phyloP scores from a whole-genome alignment of 1,284 basidiomycete genomes.

The Apiotrichum akiyoshidainum region DNA sequence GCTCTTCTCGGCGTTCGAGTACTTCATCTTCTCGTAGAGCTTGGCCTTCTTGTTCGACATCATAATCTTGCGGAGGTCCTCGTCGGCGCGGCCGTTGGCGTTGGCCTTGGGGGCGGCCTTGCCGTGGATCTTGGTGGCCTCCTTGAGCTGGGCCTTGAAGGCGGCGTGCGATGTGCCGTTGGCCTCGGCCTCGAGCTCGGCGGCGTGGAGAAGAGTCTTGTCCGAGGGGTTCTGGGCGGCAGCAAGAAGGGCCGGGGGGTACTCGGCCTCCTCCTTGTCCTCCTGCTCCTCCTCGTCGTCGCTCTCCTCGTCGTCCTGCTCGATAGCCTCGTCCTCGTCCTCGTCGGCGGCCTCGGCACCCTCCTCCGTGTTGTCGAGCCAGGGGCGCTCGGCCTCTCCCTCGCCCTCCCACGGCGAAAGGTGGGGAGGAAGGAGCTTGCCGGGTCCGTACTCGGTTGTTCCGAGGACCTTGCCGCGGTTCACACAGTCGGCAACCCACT shows the following conservation, averaged over 20 bases:
- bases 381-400: slow-evolving; percentile 61
- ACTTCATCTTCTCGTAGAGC: slow-evolving; percentile 92
- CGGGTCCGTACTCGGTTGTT: slow-evolving; percentile 82
- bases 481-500: slow-evolving; percentile 96
- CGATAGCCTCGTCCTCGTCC: slow-evolving; percentile 42
- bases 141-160: slow-evolving; percentile 77
- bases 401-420: slow-evolving; percentile 89
- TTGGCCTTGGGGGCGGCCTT: slow-evolving; percentile 23
- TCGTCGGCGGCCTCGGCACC: slow-evolving; percentile 51
- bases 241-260: slow-evolving; percentile 56
- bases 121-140: slow-evolving; percentile 59
- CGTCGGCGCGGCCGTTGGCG: slow-evolving; percentile 56
- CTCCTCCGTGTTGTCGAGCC: slow-evolving; percentile 50
- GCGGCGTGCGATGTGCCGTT: slow-evolving; percentile 77
- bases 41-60: slow-evolving; percentile 96
- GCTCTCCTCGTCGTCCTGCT: slow-evolving; percentile 44
- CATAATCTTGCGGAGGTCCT: slow-evolving; percentile 97
- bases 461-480: slow-evolving; percentile 81
- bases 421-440: slow-evolving; percentile 86
- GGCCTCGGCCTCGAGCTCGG: slow-evolving; percentile 89
- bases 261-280: slow-evolving; percentile 47
- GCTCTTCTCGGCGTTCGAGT: slow-evolving; percentile 73
- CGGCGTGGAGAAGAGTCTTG: slow-evolving; percentile 71
- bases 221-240: slow-evolving; percentile 62
- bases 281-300: slow-evolving; percentile 46